Evolutionary conservation across 345 rosid genomes (phyloP).

Genomic region (Lenwebbia sp.): DNA sequence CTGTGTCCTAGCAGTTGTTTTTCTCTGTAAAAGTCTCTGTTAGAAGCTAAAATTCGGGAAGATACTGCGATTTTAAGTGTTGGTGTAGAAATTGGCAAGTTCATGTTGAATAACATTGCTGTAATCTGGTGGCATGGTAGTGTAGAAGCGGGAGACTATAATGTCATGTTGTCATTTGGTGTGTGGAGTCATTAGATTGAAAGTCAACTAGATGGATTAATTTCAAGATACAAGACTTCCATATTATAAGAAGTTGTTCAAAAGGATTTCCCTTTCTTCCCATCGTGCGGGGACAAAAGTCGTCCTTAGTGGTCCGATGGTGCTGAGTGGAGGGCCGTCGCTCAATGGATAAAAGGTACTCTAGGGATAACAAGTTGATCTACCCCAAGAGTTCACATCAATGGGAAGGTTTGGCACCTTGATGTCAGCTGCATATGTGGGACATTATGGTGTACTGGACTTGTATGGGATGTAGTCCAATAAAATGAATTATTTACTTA

Average conservation of each 20-base stretch:
- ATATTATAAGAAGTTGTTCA: no score
- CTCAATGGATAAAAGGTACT: no score
- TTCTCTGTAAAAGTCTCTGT: not conserved
- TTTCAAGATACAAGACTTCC: not conserved
- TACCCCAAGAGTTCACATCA: no score
- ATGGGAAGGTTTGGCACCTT: no score
- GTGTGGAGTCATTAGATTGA: not conserved
- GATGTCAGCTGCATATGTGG: no score
- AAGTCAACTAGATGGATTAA: not conserved
- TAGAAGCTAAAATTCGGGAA: not conserved
- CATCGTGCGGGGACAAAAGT: no score
- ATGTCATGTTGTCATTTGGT: not conserved
- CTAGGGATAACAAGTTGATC: no score
- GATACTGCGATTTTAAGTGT: not conserved
- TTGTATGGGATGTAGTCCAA: not conserved
- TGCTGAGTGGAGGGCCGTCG: no score
- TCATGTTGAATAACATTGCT: not conserved
- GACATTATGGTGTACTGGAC: no score
- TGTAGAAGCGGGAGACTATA: not conserved
- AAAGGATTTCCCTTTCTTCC: no score
- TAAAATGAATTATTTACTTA: no score
- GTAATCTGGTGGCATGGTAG: not conserved
- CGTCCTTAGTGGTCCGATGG: no score
- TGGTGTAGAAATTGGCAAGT: not conserved
- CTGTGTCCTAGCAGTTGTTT: not conserved